A percentile compares a stretch with the other conserved stretches of the same genome.
Conservation (phyloP, 1,284 basidiomycete species). For the Apiotrichum veenhuisii region DNA sequence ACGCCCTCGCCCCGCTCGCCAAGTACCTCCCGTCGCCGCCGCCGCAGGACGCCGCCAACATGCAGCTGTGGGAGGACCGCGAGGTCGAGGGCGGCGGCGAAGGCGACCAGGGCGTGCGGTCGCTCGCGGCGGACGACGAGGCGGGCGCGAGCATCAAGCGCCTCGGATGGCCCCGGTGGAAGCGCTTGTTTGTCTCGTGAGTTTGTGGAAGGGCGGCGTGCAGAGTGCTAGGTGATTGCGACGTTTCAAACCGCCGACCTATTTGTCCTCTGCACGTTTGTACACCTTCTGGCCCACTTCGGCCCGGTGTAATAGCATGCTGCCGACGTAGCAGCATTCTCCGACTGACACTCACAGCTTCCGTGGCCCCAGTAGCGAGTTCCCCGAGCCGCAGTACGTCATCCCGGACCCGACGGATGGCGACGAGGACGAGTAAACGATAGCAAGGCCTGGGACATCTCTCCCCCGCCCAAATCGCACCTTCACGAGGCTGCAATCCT, state of each 20-base stretch:
- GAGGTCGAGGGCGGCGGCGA: conserved; percentile 26
- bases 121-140: conserved; percentile 5
- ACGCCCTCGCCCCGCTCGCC: conserved; percentile 28
- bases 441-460: too few relatives aligned
- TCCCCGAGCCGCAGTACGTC: conserved; percentile 29
- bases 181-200: conserved; percentile 39
- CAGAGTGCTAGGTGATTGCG: too few relatives aligned
- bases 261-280: too few relatives aligned
- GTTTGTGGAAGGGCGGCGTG: neutral
- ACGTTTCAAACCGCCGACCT: too few relatives aligned
- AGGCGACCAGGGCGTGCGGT: conserved; percentile 9
- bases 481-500: neutral
- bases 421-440: conserved; percentile 13
- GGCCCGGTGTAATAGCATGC: neutral
- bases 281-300: too few relatives aligned
- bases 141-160: conserved; percentile 13
- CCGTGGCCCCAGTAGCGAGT: conserved; percentile 27
- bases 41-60: conserved; percentile 22
- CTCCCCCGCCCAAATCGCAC: too few relatives aligned
- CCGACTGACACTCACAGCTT: conserved; percentile 22
- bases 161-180: conserved; percentile 39
- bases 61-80: conserved; percentile 37
- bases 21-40: conserved; percentile 13
- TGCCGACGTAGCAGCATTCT: neutral
- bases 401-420: conserved; percentile 19